Evolutionary conservation across 2,329 filamentous ascomycete genomes (phyloP).

Genomic region (Aspergillus pseudoterreus): DNA sequence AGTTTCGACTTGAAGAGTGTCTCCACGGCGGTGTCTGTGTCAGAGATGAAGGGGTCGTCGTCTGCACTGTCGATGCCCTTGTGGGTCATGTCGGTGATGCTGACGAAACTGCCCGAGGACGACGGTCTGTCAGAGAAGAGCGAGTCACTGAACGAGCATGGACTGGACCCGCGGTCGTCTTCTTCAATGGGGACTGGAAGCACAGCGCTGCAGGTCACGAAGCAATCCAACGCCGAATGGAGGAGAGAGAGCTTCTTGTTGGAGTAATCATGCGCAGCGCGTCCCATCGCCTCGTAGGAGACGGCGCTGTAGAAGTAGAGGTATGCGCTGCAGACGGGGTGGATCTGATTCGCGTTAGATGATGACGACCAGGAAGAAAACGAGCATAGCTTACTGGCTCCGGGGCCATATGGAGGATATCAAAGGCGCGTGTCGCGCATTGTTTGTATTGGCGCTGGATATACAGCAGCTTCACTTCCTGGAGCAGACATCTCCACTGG

Average conservation of each 20-base stretch:
- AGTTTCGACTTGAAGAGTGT: not conserved
- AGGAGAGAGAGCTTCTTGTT: slow-evolving; percentile 41
- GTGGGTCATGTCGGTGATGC: slow-evolving; percentile 27
- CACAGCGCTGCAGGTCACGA: slow-evolving; percentile 29
- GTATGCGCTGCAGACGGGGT: slow-evolving; percentile 35
- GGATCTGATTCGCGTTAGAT: slow-evolving; percentile 20
- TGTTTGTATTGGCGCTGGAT: slow-evolving; percentile 38
- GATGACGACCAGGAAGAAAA: not conserved
- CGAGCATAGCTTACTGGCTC: slow-evolving; percentile 22
- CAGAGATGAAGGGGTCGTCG: slow-evolving; percentile 26
- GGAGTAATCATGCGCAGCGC: slow-evolving; percentile 45
- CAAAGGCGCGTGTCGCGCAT: slow-evolving; percentile 31
- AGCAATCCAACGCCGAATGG: slow-evolving; percentile 38
- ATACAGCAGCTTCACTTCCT: slow-evolving; percentile 35
- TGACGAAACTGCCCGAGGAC: slow-evolving; percentile 16
- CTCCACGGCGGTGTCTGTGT: slow-evolving; percentile 5
- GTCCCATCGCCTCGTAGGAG: slow-evolving; percentile 46
- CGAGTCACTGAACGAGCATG: slow-evolving; percentile 2
- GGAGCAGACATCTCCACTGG: slow-evolving; percentile 33
- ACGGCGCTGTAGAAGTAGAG: slow-evolving; percentile 47
- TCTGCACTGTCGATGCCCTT: slow-evolving; percentile 12
- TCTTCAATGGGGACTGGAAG: slow-evolving; percentile 16
- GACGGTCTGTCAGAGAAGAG: slow-evolving; percentile 13
- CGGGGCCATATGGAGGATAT: slow-evolving; percentile 25
- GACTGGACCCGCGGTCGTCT: not conserved